phyloP scores from a whole-genome alignment of 495 filamentous ascomycete genomes.

The Neurospora sp. region DNA sequence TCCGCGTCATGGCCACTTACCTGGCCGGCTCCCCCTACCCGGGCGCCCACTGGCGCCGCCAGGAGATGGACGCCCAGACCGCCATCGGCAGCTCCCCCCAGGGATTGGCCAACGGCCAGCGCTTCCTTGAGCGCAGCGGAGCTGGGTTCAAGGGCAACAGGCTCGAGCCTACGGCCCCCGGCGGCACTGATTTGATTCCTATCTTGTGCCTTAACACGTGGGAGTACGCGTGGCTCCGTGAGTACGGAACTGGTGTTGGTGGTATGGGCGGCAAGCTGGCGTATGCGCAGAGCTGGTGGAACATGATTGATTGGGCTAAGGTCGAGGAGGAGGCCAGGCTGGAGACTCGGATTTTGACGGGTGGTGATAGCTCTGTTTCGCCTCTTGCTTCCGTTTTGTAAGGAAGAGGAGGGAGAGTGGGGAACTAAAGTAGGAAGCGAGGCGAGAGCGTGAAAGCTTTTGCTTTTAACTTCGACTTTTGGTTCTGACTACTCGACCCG shows the following conservation, averaged over 20 bases:
- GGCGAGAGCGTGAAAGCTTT: not conserved
- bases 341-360: slow-evolving; percentile 2
- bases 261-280: slow-evolving; percentile 53
- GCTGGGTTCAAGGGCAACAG: slow-evolving; percentile 26
- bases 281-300: slow-evolving; percentile 79
- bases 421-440: not conserved
- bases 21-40: slow-evolving; percentile 83
- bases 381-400: not conserved
- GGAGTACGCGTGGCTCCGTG: slow-evolving; percentile 86
- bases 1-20: slow-evolving; percentile 82
- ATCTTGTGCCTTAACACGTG: slow-evolving; percentile 89
- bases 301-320: slow-evolving; percentile 70
- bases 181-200: slow-evolving; percentile 61
- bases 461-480: not conserved
- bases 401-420: not conserved
- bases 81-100: slow-evolving; percentile 21
- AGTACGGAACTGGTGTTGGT: slow-evolving; percentile 56
- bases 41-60: slow-evolving; percentile 65
- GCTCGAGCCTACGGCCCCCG: slow-evolving; percentile 36
- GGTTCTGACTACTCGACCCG: not conserved
- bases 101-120: slow-evolving; percentile 26
- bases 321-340: slow-evolving; percentile 38
- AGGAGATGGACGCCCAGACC: slow-evolving; percentile 74
- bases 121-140: slow-evolving; percentile 24
- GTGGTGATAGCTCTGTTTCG: not conserved